Percentiles rank a stretch among this genome's conserved stretches.
phyloP scores from a whole-genome alignment of 139 green algal species.

The Microglena sp. region DNA sequence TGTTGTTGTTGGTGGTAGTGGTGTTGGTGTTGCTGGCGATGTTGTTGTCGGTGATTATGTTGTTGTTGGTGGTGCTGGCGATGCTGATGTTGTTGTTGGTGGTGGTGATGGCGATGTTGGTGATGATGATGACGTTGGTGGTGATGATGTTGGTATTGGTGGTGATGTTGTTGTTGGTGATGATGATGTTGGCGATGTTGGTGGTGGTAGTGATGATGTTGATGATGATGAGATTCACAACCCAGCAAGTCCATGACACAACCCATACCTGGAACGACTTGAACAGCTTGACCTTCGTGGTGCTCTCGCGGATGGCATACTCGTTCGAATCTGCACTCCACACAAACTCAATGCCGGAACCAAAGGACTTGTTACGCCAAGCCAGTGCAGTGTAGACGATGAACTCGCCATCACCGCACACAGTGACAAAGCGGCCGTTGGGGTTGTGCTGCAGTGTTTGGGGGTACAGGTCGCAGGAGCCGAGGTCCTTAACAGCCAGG shows the following conservation, averaged over 20 bases:
- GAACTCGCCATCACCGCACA: constrained; percentile 96
- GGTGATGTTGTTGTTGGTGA: too few species aligned
- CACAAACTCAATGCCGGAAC: constrained; percentile 77
- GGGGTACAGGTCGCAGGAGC: constrained; percentile 89
- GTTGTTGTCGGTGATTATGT: too few species aligned
- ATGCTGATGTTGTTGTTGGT: too few species aligned
- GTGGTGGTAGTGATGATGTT: too few species aligned
- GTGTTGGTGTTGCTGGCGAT: too few species aligned
- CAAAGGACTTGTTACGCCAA: constrained; percentile 98
- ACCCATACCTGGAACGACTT: constrained; percentile 50
- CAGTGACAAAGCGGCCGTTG: constrained; percentile 95
- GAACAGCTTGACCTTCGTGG: constrained; percentile 49
- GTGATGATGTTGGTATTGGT: too few species aligned
- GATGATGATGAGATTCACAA: too few species aligned
- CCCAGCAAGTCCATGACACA: neutral
- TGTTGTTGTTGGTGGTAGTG: too few species aligned
- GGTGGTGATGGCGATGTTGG: too few species aligned
- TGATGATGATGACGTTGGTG: too few species aligned
- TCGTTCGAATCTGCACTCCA: constrained; percentile 86
- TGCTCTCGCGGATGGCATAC: constrained; percentile 72
- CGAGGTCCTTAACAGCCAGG: constrained; percentile 93
- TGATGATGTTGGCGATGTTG: too few species aligned
- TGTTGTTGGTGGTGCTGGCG: too few species aligned
- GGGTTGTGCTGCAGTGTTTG: constrained; percentile 83
- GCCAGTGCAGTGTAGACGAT: constrained; percentile 98